Evolutionary conservation across 2,329 filamentous ascomycete species (phyloP).

Genomic region (Clarireedia monteithiana): DNA sequence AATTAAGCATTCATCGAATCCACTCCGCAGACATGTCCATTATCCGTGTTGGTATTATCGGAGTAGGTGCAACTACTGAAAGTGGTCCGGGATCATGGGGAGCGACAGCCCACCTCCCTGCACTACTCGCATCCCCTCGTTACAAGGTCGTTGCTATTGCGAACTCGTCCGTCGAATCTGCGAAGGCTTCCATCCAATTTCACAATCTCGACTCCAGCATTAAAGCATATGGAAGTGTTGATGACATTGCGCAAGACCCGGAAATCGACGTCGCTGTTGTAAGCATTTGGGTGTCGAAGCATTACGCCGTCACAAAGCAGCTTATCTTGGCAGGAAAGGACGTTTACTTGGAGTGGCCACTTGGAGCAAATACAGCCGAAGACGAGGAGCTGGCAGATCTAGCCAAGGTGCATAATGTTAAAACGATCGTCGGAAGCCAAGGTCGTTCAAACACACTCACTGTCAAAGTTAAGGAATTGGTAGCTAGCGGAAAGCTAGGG

Average conservation of each 20-base stretch:
- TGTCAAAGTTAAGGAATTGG: slow-evolving; percentile 34
- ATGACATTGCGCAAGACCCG: slow-evolving; percentile 36
- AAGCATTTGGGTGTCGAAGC: slow-evolving; percentile 35
- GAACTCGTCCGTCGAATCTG: slow-evolving; percentile 38
- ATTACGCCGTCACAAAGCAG: slow-evolving; percentile 35
- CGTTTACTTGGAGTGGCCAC: slow-evolving; percentile 44
- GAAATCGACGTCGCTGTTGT: slow-evolving; percentile 41
- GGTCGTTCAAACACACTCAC: slow-evolving; percentile 34
- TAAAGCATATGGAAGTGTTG: slow-evolving; percentile 36
- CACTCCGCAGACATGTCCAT: neutral
- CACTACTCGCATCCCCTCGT: slow-evolving; percentile 14
- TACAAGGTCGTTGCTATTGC: slow-evolving; percentile 40
- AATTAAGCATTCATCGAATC: neutral
- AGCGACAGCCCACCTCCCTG: slow-evolving; percentile 45
- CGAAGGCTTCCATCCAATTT: slow-evolving; percentile 33
- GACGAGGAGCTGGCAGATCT: slow-evolving; percentile 36
- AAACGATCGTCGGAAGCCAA: slow-evolving; percentile 41
- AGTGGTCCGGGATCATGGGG: slow-evolving; percentile 38
- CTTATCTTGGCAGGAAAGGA: slow-evolving; percentile 38
- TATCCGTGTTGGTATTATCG: slow-evolving; percentile 17
- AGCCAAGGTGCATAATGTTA: slow-evolving; percentile 33
- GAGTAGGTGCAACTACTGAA: slow-evolving; percentile 2
- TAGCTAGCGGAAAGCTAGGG: slow-evolving; percentile 37
- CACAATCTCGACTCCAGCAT: slow-evolving; percentile 32
- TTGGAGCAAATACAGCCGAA: slow-evolving; percentile 34